These are phyloP conservation scores for Viola odorata DNA, from an alignment of 345 rosid species.

Conservation along the genomic window DNA sequence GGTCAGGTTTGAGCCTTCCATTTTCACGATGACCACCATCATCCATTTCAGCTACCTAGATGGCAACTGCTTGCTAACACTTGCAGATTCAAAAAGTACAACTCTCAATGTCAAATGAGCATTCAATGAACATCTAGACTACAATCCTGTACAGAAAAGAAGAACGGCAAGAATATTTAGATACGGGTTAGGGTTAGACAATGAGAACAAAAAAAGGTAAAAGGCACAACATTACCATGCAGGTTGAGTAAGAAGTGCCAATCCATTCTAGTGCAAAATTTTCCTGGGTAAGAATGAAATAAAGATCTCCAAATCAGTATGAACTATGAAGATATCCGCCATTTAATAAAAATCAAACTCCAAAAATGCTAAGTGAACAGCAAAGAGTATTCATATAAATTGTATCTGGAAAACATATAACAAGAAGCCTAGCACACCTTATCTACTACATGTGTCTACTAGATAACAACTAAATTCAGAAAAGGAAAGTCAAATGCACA, in stretches of 20 bases:
- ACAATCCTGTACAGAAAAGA: constrained; percentile 12
- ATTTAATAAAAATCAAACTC: not conserved
- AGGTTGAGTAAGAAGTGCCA: not conserved
- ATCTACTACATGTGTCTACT: not conserved
- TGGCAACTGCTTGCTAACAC: constrained; percentile 10
- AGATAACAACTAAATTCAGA: not conserved
- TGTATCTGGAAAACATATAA: too few relatives aligned
- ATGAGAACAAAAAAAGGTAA: not conserved
- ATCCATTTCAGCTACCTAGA: constrained; percentile 52
- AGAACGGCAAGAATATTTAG: not conserved
- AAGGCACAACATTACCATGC: constrained; percentile 8
- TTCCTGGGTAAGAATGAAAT: constrained; percentile 4
- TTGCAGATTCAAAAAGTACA: not conserved
- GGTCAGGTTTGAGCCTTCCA: constrained; percentile 78
- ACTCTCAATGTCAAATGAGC: constrained; percentile 16
- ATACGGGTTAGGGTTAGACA: not conserved
- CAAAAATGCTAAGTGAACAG: not conserved
- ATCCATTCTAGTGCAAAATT: constrained; percentile 1
- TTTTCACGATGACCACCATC: constrained; percentile 91
- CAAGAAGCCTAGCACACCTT: too few relatives aligned
- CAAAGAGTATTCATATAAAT: too few relatives aligned
- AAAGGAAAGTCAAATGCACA: not conserved
- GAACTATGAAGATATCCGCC: not conserved
- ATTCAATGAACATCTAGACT: constrained; percentile 7
- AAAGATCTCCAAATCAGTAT: not conserved